phyloP scores from a whole-genome alignment of 176 grass and related monocot genomes.

The Musa beccarii region DNA sequence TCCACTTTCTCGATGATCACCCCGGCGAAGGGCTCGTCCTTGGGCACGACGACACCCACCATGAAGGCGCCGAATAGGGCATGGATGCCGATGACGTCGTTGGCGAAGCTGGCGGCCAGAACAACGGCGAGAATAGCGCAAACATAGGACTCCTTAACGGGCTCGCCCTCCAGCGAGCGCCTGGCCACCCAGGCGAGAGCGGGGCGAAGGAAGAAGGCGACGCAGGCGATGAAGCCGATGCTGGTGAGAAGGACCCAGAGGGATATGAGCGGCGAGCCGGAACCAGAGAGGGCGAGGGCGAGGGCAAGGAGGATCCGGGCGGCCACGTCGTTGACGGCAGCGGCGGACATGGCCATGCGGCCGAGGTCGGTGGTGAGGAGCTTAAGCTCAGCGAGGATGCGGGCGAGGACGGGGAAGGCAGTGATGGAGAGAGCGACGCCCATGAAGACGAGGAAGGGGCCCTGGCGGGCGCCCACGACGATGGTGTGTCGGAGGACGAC shows the following conservation, averaged over 20 bases:
- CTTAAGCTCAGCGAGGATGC: neutral
- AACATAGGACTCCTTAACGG: neutral
- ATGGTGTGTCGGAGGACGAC: neutral
- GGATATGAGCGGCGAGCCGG: neutral
- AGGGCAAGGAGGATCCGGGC: slow-evolving; percentile 7
- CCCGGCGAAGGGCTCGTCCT: neutral
- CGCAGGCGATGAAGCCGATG: neutral
- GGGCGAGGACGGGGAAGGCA: slow-evolving; percentile 1
- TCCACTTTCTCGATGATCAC: slow-evolving; percentile 8
- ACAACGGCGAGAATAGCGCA: slow-evolving; percentile 1
- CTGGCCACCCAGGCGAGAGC: slow-evolving; percentile 5
- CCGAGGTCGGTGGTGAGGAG: neutral
- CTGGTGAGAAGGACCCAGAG: slow-evolving; percentile 4
- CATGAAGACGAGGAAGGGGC: slow-evolving; percentile 6
- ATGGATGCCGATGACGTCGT: slow-evolving; percentile 7
- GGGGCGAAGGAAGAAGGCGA: neutral
- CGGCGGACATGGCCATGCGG: slow-evolving; percentile 6
- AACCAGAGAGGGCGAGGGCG: neutral
- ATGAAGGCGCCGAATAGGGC: slow-evolving; percentile 10
- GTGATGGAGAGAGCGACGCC: slow-evolving; percentile 9
- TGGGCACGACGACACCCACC: slow-evolving; percentile 11
- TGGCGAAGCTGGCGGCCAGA: slow-evolving; percentile 8
- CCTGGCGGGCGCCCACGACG: neutral
- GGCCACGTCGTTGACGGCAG: slow-evolving; percentile 3
- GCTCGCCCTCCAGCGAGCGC: neutral